These are phyloP conservation scores for Oenanthe javanica DNA, from an alignment of 140 eudicot species.

Conservation along the genomic window DNA sequence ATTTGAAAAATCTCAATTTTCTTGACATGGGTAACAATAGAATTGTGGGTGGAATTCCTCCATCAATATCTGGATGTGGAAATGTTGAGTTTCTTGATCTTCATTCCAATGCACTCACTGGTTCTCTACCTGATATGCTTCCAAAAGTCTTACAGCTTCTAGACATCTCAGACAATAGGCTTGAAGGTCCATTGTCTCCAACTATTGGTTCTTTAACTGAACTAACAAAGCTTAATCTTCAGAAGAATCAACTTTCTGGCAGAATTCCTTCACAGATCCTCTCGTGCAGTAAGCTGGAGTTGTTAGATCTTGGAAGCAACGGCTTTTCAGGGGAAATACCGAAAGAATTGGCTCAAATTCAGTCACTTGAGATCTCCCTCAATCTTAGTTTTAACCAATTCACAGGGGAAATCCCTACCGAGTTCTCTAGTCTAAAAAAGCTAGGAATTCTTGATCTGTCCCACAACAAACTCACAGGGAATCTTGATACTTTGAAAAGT, in stretches of 20 bases:
- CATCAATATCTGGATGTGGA: conserved; percentile 52
- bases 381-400: conserved; percentile 75
- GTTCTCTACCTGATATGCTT: conserved; percentile 50
- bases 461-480: conserved; percentile 62
- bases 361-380: conserved; percentile 75
- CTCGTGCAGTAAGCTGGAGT: conserved; percentile 56
- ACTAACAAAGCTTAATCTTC: conserved; percentile 62
- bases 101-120: conserved; percentile 57
- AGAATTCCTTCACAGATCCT: conserved; percentile 61
- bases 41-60: conserved; percentile 57
- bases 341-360: conserved; percentile 66
- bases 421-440: conserved; percentile 56
- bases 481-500: conserved; percentile 34
- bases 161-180: conserved; percentile 66
- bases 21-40: conserved; percentile 66
- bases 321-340: conserved; percentile 73
- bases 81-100: conserved; percentile 89
- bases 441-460: conserved; percentile 74
- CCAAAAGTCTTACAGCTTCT: conserved; percentile 65
- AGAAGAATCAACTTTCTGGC: conserved; percentile 63
- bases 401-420: conserved; percentile 62
- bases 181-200: conserved; percentile 47
- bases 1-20: conserved; percentile 54
- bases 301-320: conserved; percentile 73
- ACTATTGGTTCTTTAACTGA: conserved; percentile 51